A percentile compares a stretch with the other conserved stretches of the same genome.
Evolutionary conservation across 2,329 filamentous ascomycete species (phyloP).

Genomic region (Colletotrichum destructivum): DNA sequence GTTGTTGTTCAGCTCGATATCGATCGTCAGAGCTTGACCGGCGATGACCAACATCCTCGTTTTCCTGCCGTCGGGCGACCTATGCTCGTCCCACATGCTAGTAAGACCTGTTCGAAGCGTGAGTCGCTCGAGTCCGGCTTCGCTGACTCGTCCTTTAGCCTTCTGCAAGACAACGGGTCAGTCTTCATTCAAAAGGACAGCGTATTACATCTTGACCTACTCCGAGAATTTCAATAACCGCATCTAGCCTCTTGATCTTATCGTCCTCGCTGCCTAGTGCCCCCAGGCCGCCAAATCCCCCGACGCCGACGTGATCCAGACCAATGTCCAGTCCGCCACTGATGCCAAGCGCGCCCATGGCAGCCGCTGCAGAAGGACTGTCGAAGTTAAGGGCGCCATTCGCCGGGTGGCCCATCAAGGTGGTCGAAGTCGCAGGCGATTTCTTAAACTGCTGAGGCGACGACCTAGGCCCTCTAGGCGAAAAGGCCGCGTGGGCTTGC

Average conservation of each 20-base stretch:
- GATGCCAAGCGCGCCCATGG: conserved; percentile 71
- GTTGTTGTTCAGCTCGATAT: conserved; percentile 74
- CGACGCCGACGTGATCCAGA: conserved; percentile 66
- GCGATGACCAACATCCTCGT: conserved; percentile 73
- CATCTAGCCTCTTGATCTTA: conserved; percentile 67
- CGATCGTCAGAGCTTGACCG: conserved; percentile 72
- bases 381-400: conserved; percentile 71
- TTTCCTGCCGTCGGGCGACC: conserved; percentile 62
- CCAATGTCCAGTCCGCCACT: conserved; percentile 65
- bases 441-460: conserved; percentile 77
- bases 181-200: conserved; percentile 46
- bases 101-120: conserved; percentile 78
- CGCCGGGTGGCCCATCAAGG: conserved; percentile 62
- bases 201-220: conserved; percentile 57
- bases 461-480: conserved; percentile 70
- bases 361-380: conserved; percentile 75
- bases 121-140: conserved; percentile 81
- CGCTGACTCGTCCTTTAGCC: conserved; percentile 76
- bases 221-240: conserved; percentile 65
- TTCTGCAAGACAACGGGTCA: conserved; percentile 24
- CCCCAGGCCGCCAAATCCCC: conserved; percentile 57
- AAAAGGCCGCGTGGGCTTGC: conserved; percentile 70
- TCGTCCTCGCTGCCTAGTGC: conserved; percentile 67
- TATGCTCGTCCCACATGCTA: conserved; percentile 70
- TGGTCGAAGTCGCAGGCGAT: conserved; percentile 69